Percentiles rank a stretch among this genome's conserved stretches.
Evolutionary conservation across 2,329 filamentous ascomycete genomes (phyloP).

Genomic region (Colletotrichum somersetense): DNA sequence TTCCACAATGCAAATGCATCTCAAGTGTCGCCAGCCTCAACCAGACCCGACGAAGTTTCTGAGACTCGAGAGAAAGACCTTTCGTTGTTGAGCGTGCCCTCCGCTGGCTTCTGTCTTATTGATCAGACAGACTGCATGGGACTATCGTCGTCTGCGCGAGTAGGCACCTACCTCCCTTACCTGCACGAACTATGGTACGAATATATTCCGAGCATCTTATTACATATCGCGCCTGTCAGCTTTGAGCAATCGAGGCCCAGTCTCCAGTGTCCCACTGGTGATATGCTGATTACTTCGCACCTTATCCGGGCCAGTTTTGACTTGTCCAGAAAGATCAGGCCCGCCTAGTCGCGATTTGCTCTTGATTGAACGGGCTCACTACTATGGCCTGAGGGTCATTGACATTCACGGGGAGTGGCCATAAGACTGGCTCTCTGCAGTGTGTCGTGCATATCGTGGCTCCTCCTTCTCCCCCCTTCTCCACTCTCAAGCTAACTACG

Average conservation of each 20-base stretch:
- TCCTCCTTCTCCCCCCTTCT: neutral
- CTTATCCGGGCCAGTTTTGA: neutral
- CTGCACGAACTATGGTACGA: neutral
- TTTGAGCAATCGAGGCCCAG: neutral
- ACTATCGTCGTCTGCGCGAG: too few species aligned
- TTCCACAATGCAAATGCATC: neutral
- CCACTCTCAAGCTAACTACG: neutral
- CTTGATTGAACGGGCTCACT: neutral
- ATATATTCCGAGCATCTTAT: neutral
- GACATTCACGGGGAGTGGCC: too few species aligned
- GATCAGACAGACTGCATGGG: neutral
- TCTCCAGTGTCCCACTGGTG: slow-evolving; percentile 1
- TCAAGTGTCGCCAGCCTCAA: neutral
- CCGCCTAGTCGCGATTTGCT: too few species aligned
- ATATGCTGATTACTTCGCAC: neutral
- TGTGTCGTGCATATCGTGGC: neutral
- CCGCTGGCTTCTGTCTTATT: neutral
- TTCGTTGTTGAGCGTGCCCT: too few species aligned
- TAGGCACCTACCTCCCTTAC: neutral
- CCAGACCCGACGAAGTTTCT: neutral
- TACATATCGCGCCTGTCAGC: slow-evolving; percentile 7
- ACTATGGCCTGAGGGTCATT: too few species aligned
- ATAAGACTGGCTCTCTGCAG: neutral
- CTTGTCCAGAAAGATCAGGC: neutral
- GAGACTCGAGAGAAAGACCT: neutral